A percentile compares a stretch with the other conserved stretches of the same genome.
Conservation (phyloP, 202 grass and related monocot genomes). For the Hordeum pubiflorum region DNA sequence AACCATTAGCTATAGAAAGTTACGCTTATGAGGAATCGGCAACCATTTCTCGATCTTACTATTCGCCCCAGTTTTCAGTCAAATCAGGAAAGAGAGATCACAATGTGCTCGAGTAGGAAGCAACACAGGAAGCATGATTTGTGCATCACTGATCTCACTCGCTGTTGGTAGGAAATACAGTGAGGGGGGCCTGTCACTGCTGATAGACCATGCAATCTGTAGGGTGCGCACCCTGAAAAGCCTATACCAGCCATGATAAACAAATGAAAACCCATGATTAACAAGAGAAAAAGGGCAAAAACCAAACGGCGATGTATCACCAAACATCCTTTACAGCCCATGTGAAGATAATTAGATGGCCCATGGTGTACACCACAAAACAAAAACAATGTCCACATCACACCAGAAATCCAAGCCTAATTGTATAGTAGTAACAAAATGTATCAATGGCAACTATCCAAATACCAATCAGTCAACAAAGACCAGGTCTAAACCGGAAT, state of each 20-base stretch:
- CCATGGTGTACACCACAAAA: slow-evolving; percentile 19
- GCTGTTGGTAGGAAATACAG: neutral
- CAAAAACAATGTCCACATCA: slow-evolving; percentile 30
- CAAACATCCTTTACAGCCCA: slow-evolving; percentile 39
- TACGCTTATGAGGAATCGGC: neutral
- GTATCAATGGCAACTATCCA: slow-evolving; percentile 12
- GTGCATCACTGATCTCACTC: neutral
- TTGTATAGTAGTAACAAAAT: slow-evolving; percentile 26
- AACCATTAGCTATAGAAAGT: neutral
- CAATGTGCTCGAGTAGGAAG: neutral
- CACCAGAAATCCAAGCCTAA: slow-evolving; percentile 28
- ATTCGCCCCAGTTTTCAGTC: neutral
- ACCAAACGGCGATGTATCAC: slow-evolving; percentile 36
- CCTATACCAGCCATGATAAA: slow-evolving; percentile 8
- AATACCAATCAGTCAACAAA: slow-evolving; percentile 7
- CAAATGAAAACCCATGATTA: slow-evolving; percentile 37
- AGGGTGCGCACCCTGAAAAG: neutral
- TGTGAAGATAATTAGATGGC: slow-evolving; percentile 33
- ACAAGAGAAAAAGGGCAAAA: slow-evolving; percentile 18
- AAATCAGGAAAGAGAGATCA: neutral
- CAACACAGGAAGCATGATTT: neutral
- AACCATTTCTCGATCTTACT: neutral
- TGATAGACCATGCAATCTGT: slow-evolving; percentile 10
- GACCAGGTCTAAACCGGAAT: neutral
- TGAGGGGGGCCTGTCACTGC: neutral